Percentiles rank a stretch among this genome's conserved stretches.
Evolutionary conservation across 2,329 filamentous ascomycete genomes (phyloP).

Genomic region (Aspergillus spinulosporus): DNA sequence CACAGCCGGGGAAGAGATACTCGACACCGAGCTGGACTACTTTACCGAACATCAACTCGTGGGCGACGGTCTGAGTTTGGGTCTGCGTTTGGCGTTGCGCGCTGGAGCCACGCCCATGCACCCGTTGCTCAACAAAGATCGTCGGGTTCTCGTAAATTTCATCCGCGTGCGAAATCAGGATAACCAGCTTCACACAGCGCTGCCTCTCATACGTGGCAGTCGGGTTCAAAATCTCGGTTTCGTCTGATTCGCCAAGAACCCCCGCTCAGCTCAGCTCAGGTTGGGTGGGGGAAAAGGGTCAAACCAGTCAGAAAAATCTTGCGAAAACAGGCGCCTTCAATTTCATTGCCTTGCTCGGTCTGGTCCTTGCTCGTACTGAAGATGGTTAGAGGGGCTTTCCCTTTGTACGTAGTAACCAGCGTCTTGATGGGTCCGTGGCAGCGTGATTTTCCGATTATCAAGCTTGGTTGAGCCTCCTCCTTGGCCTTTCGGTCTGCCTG

Average conservation of each 20-base stretch:
- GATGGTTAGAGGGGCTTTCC: background rate
- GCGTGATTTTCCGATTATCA: background rate
- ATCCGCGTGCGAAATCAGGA: background rate
- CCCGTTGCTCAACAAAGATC: background rate
- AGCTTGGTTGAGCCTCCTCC: background rate
- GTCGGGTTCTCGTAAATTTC: slow-evolving; percentile 1
- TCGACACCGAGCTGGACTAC: background rate
- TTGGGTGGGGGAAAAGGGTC: background rate
- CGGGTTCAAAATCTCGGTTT: slow-evolving; percentile 1
- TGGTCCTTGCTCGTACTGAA: slow-evolving; percentile 4
- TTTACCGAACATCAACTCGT: slow-evolving; percentile 2
- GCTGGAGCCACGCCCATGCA: background rate
- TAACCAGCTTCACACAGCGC: background rate
- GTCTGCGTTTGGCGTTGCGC: too few species aligned
- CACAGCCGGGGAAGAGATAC: slow-evolving; percentile 5
- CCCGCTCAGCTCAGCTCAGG: background rate
- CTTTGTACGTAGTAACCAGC: background rate
- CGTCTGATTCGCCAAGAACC: background rate
- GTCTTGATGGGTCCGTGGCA: background rate
- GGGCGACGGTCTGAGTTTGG: background rate
- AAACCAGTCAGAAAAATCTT: slow-evolving; percentile 7
- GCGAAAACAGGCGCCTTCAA: slow-evolving; percentile 1
- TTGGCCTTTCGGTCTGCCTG: background rate
- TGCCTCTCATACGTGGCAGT: background rate
- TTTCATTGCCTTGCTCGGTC: background rate